Conservation (phyloP, 495 filamentous ascomycete species). For the Penicillium bialowiezense region DNA sequence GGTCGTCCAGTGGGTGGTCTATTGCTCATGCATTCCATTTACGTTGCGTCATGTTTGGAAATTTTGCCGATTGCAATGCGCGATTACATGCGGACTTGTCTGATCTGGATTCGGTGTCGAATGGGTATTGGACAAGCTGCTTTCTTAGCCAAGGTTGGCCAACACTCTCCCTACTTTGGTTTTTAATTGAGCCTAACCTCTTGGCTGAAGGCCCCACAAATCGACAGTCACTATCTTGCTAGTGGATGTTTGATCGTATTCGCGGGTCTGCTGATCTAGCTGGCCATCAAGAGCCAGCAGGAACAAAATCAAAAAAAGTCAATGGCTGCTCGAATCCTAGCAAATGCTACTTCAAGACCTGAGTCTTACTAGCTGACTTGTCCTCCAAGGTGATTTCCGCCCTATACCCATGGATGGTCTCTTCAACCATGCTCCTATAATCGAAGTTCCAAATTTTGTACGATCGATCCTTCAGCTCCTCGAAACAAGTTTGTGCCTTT, state of each 20-base stretch:
- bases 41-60: slow-evolving; percentile 19
- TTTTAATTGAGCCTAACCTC: no score
- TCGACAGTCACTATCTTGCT: slow-evolving; percentile 12
- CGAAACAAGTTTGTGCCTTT: slow-evolving; percentile 15
- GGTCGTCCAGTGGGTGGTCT: slow-evolving; percentile 26
- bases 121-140: slow-evolving; percentile 35
- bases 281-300: no score
- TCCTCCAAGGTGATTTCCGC: no score
- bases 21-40: slow-evolving; percentile 32
- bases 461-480: slow-evolving; percentile 16
- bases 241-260: slow-evolving; percentile 22
- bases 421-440: slow-evolving; percentile 9
- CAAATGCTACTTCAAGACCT: no score
- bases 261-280: slow-evolving; percentile 13
- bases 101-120: slow-evolving; percentile 27
- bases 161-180: no score
- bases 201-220: slow-evolving; percentile 6
- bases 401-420: neutral
- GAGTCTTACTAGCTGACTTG: no score
- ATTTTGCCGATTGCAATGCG: slow-evolving; percentile 20
- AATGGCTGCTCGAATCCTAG: no score
- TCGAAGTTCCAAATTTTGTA: slow-evolving; percentile 20
- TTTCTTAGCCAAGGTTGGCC: slow-evolving; percentile 17
- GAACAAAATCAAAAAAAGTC: no score
- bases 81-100: slow-evolving; percentile 20